Base-by-base conservation (phyloP, 202 grass and related monocot genomes). In the Panicum hallii region DNA sequence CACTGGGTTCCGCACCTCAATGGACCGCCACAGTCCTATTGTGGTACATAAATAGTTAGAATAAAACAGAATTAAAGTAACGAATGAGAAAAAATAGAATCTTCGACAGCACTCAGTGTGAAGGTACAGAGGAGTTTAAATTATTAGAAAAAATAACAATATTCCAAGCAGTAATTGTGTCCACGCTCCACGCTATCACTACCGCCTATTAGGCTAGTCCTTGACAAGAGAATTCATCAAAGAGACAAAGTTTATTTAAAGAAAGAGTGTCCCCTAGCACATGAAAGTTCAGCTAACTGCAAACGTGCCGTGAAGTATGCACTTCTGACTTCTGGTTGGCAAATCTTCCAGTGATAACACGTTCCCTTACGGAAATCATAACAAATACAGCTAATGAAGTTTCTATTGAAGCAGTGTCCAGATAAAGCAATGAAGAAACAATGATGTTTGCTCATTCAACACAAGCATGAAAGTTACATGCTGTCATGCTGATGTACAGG, bases 1-100 rank as follows among this genome's bases (percentile, higher is more conserved):
- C 93, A 99, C 67, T 63, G 75, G 45, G 77, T 94, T 66, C 97
- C 97, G 88, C 97, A 96, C 72, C 86, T 79, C 63, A 64, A 84
- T 67, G 88, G 90, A 87, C 93, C 91, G 49, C 97, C 97, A 88
- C 97, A 99, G 66, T 81, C 88, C 97, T 96, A 77, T 80, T 75
- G 79, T 41, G 32, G 80, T 45, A 87, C 63, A 56, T 55, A 87
- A 87, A 88, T 72, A 73, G 63, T 78, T 71, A 63, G 64, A 80
- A 30, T 2, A 84, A 47, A 73, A 75, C 22, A 40, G 1, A 86
- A 64, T 67, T 14, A 20, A 87, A 82, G 28, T 9, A 77, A 69
- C 10, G 73, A 67, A 53, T 19, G n/a, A 40, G 20, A 69, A 47
- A 70, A 40, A 22, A 54, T 53, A 54, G 11, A 26, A 58, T 14